Evolutionary conservation across 176 grass and related monocot species (phyloP).

Genomic region (Hordeum marinum): DNA sequence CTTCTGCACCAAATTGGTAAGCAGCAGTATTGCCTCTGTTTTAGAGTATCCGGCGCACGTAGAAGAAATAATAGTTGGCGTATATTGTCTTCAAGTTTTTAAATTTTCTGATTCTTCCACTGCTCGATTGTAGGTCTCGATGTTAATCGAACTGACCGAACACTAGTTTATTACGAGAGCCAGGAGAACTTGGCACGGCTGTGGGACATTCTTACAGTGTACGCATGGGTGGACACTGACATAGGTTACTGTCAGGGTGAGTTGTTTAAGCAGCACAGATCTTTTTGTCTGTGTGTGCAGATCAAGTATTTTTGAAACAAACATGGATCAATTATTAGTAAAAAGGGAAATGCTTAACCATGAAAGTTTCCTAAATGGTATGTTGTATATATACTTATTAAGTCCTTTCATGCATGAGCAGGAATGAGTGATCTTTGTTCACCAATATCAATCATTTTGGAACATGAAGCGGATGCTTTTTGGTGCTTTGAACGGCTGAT

Average conservation of each 20-base stretch:
- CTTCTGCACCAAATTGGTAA: constrained; percentile 97
- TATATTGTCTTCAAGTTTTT: not conserved
- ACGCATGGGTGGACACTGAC: constrained; percentile 93
- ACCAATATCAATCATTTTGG: constrained; percentile 82
- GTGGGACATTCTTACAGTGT: constrained; percentile 93
- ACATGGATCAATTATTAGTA: not conserved
- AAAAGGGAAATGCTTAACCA: not conserved
- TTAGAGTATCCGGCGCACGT: not conserved
- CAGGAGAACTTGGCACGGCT: constrained; percentile 65
- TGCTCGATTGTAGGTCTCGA: constrained; percentile 62
- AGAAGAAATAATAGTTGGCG: not conserved
- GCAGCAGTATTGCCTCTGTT: not conserved
- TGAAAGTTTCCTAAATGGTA: not conserved
- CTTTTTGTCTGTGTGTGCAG: not conserved
- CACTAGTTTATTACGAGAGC: constrained; percentile 84
- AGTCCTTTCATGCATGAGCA: constrained; percentile 36
- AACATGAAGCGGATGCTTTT: constrained; percentile 98
- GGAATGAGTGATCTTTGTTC: constrained; percentile 99
- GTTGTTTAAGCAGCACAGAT: constrained; percentile 8
- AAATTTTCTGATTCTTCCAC: constrained; percentile 11
- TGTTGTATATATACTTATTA: constrained; percentile 13
- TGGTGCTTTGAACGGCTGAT: constrained; percentile 99
- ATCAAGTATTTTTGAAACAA: not conserved
- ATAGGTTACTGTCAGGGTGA: constrained; percentile 95
- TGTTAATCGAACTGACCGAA: constrained; percentile 88